phyloP scores from a whole-genome alignment of 2,329 filamentous ascomycete species.

The Xylaria sp. region DNA sequence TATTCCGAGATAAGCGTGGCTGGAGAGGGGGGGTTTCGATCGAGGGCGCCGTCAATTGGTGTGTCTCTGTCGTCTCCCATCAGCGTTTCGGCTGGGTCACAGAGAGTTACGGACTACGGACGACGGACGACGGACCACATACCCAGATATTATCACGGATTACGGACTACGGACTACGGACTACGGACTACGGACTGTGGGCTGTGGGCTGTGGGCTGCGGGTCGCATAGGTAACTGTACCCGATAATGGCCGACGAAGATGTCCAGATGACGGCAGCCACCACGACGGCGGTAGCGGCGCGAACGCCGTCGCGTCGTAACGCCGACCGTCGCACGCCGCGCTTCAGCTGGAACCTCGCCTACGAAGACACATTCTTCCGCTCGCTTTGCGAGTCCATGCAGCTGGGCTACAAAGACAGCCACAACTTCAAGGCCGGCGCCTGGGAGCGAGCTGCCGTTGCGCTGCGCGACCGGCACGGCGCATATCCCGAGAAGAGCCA shows the following conservation, averaged over 20 bases:
- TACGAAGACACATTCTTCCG: conserved; percentile 71
- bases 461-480: conserved; percentile 65
- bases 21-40: neutral
- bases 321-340: conserved; percentile 54
- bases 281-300: conserved; percentile 35
- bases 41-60: neutral
- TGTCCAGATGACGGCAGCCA: conserved; percentile 32
- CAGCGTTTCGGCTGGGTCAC: neutral
- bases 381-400: conserved; percentile 69
- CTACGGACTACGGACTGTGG: too few species aligned
- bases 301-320: conserved; percentile 46
- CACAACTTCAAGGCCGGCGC: conserved; percentile 71
- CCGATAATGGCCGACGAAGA: conserved; percentile 49
- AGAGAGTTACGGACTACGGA: neutral
- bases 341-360: conserved; percentile 69
- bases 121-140: neutral
- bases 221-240: neutral
- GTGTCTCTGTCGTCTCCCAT: neutral
- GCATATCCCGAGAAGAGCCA: conserved; percentile 70
- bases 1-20: neutral
- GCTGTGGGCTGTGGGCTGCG: neutral
- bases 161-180: neutral
- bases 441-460: conserved; percentile 67
- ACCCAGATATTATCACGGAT: neutral
- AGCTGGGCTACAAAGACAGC: conserved; percentile 65